Evolutionary conservation across 2,329 filamentous ascomycete genomes (phyloP), one percentile per base, ranked within the genome.

Genomic region (Paecilomyces niveus): DNA sequence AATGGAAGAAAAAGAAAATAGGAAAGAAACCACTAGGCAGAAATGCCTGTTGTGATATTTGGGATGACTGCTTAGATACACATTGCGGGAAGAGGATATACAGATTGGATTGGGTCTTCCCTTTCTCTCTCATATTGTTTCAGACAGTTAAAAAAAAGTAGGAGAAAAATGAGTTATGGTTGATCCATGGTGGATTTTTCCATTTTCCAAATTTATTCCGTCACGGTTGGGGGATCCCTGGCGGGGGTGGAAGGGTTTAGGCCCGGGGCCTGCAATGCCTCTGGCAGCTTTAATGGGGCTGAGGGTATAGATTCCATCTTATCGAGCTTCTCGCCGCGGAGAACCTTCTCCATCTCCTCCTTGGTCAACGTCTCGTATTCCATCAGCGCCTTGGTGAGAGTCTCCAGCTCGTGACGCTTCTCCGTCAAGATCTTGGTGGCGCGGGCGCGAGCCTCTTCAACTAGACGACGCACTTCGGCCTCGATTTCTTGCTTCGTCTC

Each of bases 351-450:
- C 62, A 97, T 95, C 74, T 99, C 94, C 2, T 89, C 86, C 73
- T 88, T 89, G 72, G 89, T 89, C 55, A 99, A 78, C 0, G 92
- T 97, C 80, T 99, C 94, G 74, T 97, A 97, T 74, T 97, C 88
- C 33, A 99, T 86, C 9, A 99, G 82, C 5, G 92, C 94, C 69
- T 92, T 87, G 29, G 94, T 93, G 9, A 99, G 80, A 10, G 90
- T 80, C 67, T 99, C 93, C 7, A 99, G 83, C 73, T 96, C 93
- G 59, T 89, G 87, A 58, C 92, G 85, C 72, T 89, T 90, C 35
- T 85, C 83, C 1, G 82, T 84, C 53, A 99, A 77, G 3, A 97
- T 81, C 53, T 83, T 83, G 50, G 76, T 80, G 0, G 92, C 91
- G 35, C 92, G 88, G 57, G 84, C 80, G 61, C 91, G 88, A 15